Percentiles rank a stretch among this genome's conserved stretches.
phyloP scores from a whole-genome alignment of 176 grass and related monocot species.

The Microstegium vimineum region DNA sequence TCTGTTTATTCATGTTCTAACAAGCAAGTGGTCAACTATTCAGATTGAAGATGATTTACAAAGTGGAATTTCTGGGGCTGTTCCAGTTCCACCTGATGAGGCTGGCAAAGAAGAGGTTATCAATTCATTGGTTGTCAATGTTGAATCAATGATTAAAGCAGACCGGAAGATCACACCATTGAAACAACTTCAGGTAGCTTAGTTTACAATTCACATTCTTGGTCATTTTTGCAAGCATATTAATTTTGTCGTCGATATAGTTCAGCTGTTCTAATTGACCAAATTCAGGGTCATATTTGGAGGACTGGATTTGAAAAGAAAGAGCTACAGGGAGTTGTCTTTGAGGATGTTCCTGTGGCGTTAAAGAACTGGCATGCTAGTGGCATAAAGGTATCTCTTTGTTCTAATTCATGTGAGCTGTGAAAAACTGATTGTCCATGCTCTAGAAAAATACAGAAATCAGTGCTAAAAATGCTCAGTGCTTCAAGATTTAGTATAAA shows the following conservation, averaged over 20 bases:
- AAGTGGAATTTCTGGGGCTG: slow-evolving; percentile 55
- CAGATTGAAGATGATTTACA: slow-evolving; percentile 82
- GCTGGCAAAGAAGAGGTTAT: slow-evolving; percentile 68
- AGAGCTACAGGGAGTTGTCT: slow-evolving; percentile 82
- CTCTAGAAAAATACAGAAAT: not conserved
- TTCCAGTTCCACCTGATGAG: slow-evolving; percentile 61
- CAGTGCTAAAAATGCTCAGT: not conserved
- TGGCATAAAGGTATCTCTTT: slow-evolving; percentile 61
- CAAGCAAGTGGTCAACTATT: slow-evolving; percentile 13
- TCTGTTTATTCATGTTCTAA: slow-evolving; percentile 35
- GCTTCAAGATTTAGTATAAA: not conserved
- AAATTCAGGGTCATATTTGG: slow-evolving; percentile 96
- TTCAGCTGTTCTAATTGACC: slow-evolving; percentile 14
- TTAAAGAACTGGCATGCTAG: slow-evolving; percentile 80
- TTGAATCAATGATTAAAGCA: slow-evolving; percentile 93
- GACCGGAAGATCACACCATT: slow-evolving; percentile 92
- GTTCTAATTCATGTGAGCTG: not conserved
- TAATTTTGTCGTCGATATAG: not conserved
- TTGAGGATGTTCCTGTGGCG: slow-evolving; percentile 81
- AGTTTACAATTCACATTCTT: slow-evolving; percentile 15
- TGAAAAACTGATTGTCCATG: not conserved
- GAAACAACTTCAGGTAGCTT: slow-evolving; percentile 95
- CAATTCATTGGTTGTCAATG: slow-evolving; percentile 73
- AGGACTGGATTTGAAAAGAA: slow-evolving; percentile 83
- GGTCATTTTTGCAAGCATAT: slow-evolving; percentile 13